Percentiles rank a stretch among this genome's conserved stretches.
Evolutionary conservation across 2,329 filamentous ascomycete genomes (phyloP).

Genomic region (Beauveria australis): DNA sequence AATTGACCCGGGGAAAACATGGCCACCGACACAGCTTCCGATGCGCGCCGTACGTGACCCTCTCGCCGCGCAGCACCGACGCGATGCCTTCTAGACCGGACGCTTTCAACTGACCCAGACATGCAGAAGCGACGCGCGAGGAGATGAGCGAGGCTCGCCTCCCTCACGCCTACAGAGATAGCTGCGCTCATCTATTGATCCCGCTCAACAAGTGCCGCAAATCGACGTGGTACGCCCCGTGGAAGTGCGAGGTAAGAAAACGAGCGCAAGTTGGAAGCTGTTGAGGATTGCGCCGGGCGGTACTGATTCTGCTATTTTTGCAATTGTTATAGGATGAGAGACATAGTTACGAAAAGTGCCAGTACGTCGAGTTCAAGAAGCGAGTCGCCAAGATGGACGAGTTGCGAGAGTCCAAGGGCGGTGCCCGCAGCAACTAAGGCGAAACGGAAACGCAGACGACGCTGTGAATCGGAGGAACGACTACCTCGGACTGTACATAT

Average conservation of each 20-base stretch:
- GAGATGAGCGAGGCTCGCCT: conserved; percentile 89
- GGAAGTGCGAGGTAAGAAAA: conserved; percentile 85
- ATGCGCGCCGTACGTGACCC: conserved; percentile 29
- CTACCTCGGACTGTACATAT: conserved; percentile 23
- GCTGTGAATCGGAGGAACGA: not conserved
- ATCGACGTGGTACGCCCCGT: conserved; percentile 88
- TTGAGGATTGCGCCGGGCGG: not conserved
- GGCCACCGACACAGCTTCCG: conserved; percentile 28
- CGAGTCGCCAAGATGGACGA: conserved; percentile 98
- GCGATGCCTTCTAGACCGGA: conserved; percentile 14
- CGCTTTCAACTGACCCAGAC: not conserved
- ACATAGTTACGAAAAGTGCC: conserved; percentile 98
- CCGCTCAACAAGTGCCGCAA: conserved; percentile 91
- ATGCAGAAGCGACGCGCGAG: conserved; percentile 68
- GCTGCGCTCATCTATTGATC: conserved; percentile 89
- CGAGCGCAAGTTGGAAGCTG: not conserved
- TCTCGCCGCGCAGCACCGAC: not conserved
- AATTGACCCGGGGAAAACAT: conserved; percentile 28
- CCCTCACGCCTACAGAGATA: conserved; percentile 87
- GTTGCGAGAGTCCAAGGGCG: conserved; percentile 75
- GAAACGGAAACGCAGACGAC: not conserved
- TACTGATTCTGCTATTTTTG: not conserved
- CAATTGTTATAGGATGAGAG: conserved; percentile 64
- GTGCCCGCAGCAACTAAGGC: conserved; percentile 72
- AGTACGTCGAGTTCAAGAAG: conserved; percentile 98